Percentiles rank a stretch among this genome's conserved stretches.
Evolutionary conservation across 2,329 filamentous ascomycete species (phyloP).

Genomic region (Eutypella sp.): DNA sequence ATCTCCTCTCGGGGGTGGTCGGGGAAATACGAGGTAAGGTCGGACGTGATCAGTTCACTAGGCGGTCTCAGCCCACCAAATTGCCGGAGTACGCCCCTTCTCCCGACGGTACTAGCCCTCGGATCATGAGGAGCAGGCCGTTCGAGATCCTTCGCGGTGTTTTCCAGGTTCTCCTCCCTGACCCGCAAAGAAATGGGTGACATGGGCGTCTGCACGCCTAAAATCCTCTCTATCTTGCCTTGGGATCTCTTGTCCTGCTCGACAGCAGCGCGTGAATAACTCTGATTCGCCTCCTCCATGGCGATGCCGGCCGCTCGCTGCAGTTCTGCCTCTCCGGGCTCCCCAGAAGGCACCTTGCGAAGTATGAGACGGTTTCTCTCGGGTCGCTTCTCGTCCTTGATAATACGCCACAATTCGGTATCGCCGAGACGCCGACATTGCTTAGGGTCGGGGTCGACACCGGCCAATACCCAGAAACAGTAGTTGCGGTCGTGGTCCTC

Average conservation of each 20-base stretch:
- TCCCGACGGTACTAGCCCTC: constrained; percentile 37
- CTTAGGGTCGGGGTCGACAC: constrained; percentile 74
- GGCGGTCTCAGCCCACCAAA: constrained; percentile 92
- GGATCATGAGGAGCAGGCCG: constrained; percentile 47
- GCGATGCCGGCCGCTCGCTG: constrained; percentile 85
- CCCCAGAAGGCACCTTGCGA: constrained; percentile 84
- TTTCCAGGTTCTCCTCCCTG: constrained; percentile 62
- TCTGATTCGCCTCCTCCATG: constrained; percentile 76
- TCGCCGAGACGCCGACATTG: constrained; percentile 81
- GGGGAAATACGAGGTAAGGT: constrained; percentile 94
- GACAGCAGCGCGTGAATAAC: constrained; percentile 59
- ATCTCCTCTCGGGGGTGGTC: constrained; percentile 92
- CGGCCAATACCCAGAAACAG: constrained; percentile 91
- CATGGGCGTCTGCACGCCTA: constrained; percentile 77
- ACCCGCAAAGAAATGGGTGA: constrained; percentile 74
- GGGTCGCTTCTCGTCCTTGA: constrained; percentile 76
- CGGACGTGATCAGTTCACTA: constrained; percentile 94
- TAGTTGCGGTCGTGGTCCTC: constrained; percentile 93
- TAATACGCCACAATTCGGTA: constrained; percentile 83
- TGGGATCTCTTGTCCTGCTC: constrained; percentile 72
- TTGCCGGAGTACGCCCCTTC: constrained; percentile 60
- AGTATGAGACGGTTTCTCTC: constrained; percentile 90
- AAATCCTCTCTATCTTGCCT: constrained; percentile 81
- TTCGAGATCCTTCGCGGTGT: constrained; percentile 54
- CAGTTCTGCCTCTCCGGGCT: constrained; percentile 82